These are phyloP conservation scores for Saturnispora ahearnii DNA, from an alignment of 805 yeast genomes.

Conservation along the genomic window DNA sequence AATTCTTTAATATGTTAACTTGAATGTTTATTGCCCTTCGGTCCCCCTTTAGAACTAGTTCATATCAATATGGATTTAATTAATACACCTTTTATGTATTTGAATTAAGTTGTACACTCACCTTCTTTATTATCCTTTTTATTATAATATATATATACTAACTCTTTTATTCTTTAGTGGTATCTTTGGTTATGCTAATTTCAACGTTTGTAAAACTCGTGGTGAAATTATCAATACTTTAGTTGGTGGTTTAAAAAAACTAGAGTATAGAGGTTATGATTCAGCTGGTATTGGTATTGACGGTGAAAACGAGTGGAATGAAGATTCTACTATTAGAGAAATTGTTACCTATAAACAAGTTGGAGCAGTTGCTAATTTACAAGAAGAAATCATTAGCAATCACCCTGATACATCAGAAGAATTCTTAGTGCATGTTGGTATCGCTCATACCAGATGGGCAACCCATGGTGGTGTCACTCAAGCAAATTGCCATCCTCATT, in stretches of 20 bases:
- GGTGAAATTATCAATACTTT: constrained; percentile 88
- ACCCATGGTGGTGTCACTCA: constrained; percentile 93
- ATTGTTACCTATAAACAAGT: constrained; percentile 71
- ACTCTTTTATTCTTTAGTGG: constrained; percentile 44
- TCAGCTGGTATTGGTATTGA: constrained; percentile 95
- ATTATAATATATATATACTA: neutral
- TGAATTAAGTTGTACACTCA: too few relatives aligned
- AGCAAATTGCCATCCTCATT: constrained; percentile 90
- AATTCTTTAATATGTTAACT: neutral
- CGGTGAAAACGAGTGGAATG: constrained; percentile 51
- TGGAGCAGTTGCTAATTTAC: constrained; percentile 84
- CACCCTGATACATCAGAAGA: constrained; percentile 51
- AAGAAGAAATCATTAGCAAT: constrained; percentile 44
- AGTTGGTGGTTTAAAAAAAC: constrained; percentile 72
- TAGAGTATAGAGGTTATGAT: constrained; percentile 98
- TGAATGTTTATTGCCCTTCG: too few relatives aligned
- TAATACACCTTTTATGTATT: too few relatives aligned
- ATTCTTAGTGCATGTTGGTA: constrained; percentile 84
- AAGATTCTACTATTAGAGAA: constrained; percentile 39
- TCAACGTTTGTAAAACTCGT: constrained; percentile 81
- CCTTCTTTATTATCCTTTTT: too few relatives aligned
- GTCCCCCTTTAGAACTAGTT: too few relatives aligned
- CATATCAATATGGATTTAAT: too few relatives aligned
- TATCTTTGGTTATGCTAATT: constrained; percentile 96
- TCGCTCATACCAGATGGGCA: constrained; percentile 99